These are phyloP conservation scores for Pleomassaria siparia DNA, from an alignment of 2,329 filamentous ascomycete species.

Conservation along the genomic window DNA sequence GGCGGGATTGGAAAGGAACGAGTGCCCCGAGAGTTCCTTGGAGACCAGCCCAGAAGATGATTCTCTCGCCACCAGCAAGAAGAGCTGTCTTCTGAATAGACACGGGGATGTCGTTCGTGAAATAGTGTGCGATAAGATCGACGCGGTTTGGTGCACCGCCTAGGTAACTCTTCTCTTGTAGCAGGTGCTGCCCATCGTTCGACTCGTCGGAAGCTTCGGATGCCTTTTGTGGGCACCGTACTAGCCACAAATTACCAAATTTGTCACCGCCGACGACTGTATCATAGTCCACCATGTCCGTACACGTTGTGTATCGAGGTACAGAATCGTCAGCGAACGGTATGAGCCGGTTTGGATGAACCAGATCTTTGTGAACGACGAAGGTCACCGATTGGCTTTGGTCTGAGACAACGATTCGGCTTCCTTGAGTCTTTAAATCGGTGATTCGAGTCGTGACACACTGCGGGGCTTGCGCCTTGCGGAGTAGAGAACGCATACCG, in stretches of 20 bases:
- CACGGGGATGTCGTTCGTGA: slow-evolving; percentile 87
- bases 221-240: slow-evolving; percentile 82
- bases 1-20: slow-evolving; percentile 85
- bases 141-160: slow-evolving; percentile 85
- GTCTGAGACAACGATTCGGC: slow-evolving; percentile 87
- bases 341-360: slow-evolving; percentile 83
- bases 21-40: slow-evolving; percentile 94
- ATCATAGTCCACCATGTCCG: slow-evolving; percentile 96
- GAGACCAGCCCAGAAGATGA: slow-evolving; percentile 89
- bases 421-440: slow-evolving; percentile 85
- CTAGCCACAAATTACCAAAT: slow-evolving; percentile 93
- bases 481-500: slow-evolving; percentile 86
- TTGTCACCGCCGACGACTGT: slow-evolving; percentile 94
- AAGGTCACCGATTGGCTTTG: slow-evolving; percentile 90
- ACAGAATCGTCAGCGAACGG: slow-evolving; percentile 91
- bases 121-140: slow-evolving; percentile 84
- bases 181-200: slow-evolving; percentile 84
- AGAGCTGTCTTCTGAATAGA: slow-evolving; percentile 86
- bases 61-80: slow-evolving; percentile 86
- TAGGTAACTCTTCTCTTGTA: slow-evolving; percentile 86
- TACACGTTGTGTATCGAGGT: slow-evolving; percentile 85
- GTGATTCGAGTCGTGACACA: slow-evolving; percentile 82
- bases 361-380: slow-evolving; percentile 80
- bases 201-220: slow-evolving; percentile 92
- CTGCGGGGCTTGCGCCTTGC: slow-evolving; percentile 78